Conservation (phyloP, 2,329 filamentous ascomycete genomes). For the Aspergillus texensis region DNA sequence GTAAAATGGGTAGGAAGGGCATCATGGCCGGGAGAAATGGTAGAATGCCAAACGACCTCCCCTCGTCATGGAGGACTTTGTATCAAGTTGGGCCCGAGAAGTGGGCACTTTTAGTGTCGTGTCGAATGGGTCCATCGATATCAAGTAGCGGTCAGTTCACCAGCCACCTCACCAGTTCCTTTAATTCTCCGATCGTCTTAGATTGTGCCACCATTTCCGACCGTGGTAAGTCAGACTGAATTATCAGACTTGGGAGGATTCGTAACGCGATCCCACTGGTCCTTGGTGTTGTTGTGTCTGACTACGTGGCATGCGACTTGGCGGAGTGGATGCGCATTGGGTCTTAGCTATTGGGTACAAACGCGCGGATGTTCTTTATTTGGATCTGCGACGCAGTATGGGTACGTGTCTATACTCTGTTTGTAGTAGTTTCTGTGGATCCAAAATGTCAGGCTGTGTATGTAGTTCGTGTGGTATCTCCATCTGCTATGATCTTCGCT, state of each 20-base stretch:
- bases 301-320: slow-evolving; percentile 5
- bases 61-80: neutral
- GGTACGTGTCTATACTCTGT: neutral
- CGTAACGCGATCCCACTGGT: neutral
- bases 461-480: neutral
- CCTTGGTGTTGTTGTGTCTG: neutral
- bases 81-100: neutral
- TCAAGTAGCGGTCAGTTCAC: slow-evolving; percentile 3
- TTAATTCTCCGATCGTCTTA: neutral
- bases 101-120: neutral
- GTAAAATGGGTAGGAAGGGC: slow-evolving; percentile 20
- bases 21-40: slow-evolving; percentile 11
- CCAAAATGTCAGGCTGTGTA: neutral
- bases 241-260: neutral
- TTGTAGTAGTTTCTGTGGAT: neutral
- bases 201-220: neutral
- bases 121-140: neutral
- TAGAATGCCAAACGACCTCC: neutral
- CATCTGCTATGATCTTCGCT: neutral
- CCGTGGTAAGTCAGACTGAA: neutral
- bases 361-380: neutral
- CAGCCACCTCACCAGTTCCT: neutral
- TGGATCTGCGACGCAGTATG: neutral
- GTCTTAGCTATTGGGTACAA: neutral
- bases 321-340: neutral